Percentiles rank a stretch among this genome's conserved stretches.
These are phyloP conservation scores for Neoascochyta sp. DNA, from an alignment of 2,329 filamentous ascomycete genomes.

Conservation along the genomic window DNA sequence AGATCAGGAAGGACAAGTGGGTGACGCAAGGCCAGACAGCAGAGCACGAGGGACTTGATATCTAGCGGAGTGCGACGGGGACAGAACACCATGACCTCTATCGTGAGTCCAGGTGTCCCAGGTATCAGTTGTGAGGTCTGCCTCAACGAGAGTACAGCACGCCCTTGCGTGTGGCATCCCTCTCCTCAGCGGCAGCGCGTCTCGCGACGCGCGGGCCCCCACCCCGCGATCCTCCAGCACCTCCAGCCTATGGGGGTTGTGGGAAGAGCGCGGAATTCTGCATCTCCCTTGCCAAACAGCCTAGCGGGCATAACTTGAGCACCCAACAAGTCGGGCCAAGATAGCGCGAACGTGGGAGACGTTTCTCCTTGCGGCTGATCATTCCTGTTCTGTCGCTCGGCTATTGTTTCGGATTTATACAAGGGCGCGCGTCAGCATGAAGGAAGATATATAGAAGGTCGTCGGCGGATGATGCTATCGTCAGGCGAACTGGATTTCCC, in stretches of 20 bases:
- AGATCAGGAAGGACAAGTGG: too few species aligned
- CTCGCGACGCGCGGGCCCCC: conserved; percentile 8
- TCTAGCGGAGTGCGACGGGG: too few species aligned
- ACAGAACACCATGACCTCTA: too few species aligned
- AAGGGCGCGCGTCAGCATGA: conserved; percentile 10
- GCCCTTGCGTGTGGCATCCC: conserved; percentile 22
- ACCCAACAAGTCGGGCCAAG: conserved; percentile 14
- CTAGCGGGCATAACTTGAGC: conserved; percentile 7
- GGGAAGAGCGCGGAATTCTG: conserved; percentile 18
- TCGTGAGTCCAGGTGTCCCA: too few species aligned
- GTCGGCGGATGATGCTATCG: conserved; percentile 12
- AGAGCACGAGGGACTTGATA: too few species aligned
- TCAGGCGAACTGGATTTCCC: conserved; percentile 17
- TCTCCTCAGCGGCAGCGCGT: conserved; percentile 14
- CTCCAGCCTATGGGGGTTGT: conserved; percentile 15
- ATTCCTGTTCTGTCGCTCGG: conserved; percentile 18
- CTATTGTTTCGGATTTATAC: conserved; percentile 24
- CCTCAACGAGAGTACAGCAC: conserved; percentile 7
- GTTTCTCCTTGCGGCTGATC: conserved; percentile 34
- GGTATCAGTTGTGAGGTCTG: too few species aligned
- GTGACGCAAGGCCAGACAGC: too few species aligned
- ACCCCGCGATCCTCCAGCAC: conserved; percentile 11
- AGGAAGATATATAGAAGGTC: conserved; percentile 20
- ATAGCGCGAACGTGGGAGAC: conserved; percentile 17
- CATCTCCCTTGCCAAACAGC: conserved; percentile 8